These are phyloP conservation scores for Lasiosphaeris hirsuta DNA, from an alignment of 495 filamentous ascomycete species.

Conservation along the genomic window DNA sequence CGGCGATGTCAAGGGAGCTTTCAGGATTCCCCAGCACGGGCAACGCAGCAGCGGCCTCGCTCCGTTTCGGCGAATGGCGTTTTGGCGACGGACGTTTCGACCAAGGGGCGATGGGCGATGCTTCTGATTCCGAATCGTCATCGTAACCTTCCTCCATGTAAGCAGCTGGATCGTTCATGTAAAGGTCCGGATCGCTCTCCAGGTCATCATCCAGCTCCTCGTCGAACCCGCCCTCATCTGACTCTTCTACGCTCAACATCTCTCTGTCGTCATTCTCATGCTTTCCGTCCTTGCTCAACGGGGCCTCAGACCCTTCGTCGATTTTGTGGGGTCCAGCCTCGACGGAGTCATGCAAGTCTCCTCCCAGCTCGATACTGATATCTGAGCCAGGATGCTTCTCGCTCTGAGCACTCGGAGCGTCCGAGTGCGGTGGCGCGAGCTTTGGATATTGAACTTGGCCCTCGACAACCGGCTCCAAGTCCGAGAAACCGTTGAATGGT, in stretches of 20 bases:
- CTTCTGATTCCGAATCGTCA: conserved; percentile 3
- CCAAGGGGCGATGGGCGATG: conserved; percentile 5
- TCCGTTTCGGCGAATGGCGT: too few relatives aligned
- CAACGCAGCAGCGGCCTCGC: too few relatives aligned
- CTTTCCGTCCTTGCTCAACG: too few relatives aligned
- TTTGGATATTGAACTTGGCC: conserved; percentile 16
- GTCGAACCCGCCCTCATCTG: too few relatives aligned
- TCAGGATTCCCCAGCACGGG: not conserved
- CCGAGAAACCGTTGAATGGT: conserved; percentile 29
- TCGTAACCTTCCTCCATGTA: too few relatives aligned
- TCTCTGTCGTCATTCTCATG: too few relatives aligned
- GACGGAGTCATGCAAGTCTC: conserved; percentile 21
- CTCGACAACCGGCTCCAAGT: conserved; percentile 12
- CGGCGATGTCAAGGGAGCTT: conserved; percentile 19
- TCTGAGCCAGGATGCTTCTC: conserved; percentile 39
- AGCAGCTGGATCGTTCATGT: too few relatives aligned
- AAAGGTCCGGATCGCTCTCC: too few relatives aligned
- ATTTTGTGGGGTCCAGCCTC: conserved; percentile 20
- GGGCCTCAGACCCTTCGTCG: too few relatives aligned
- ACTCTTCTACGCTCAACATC: too few relatives aligned
- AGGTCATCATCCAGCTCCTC: too few relatives aligned
- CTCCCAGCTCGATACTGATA: conserved; percentile 26
- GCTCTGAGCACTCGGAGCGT: conserved; percentile 33
- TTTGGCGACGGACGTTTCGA: too few relatives aligned
- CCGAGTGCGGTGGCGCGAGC: conserved; percentile 23